Evolutionary conservation across 2,329 filamentous ascomycete species (phyloP).

Genomic region (Dactylella cylindrospora): DNA sequence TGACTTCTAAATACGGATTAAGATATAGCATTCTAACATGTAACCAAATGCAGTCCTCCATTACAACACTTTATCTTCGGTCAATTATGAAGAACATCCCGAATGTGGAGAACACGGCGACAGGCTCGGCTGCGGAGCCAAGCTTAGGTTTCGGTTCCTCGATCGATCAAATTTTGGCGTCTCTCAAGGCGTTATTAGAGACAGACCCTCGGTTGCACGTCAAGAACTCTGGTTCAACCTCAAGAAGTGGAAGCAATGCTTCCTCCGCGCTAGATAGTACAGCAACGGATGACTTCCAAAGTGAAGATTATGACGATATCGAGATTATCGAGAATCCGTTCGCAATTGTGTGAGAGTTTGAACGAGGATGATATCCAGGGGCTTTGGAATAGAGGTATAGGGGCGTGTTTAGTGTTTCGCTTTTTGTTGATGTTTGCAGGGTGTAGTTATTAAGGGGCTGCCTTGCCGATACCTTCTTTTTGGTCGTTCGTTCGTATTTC

Average conservation of each 20-base stretch:
- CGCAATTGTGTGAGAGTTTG: conserved; percentile 18
- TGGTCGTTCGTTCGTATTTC: too few species aligned
- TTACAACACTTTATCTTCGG: conserved; percentile 47
- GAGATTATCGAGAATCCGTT: conserved; percentile 32
- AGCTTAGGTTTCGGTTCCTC: conserved; percentile 28
- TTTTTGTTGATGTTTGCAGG: too few species aligned
- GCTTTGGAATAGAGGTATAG: not conserved
- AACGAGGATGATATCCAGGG: not conserved
- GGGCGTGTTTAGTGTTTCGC: conserved; percentile 3
- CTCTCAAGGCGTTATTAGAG: conserved; percentile 29
- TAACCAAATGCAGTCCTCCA: conserved; percentile 46
- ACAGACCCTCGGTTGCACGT: conserved; percentile 34
- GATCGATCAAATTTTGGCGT: conserved; percentile 24
- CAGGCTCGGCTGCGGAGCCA: conserved; percentile 4
- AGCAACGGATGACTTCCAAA: conserved; percentile 31
- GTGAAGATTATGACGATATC: conserved; percentile 38
- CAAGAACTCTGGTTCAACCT: conserved; percentile 1
- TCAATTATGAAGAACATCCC: conserved; percentile 42
- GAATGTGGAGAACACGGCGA: conserved; percentile 17
- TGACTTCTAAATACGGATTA: not conserved
- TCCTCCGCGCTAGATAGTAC: conserved; percentile 33
- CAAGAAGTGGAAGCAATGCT: conserved; percentile 35
- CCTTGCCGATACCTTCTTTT: too few species aligned
- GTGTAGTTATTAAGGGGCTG: too few species aligned
- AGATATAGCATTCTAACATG: conserved; percentile 1